A percentile compares a stretch with the other conserved stretches of the same genome.
Evolutionary conservation across 2,329 filamentous ascomycete genomes (phyloP).

Genomic region (Polychaeton citri): DNA sequence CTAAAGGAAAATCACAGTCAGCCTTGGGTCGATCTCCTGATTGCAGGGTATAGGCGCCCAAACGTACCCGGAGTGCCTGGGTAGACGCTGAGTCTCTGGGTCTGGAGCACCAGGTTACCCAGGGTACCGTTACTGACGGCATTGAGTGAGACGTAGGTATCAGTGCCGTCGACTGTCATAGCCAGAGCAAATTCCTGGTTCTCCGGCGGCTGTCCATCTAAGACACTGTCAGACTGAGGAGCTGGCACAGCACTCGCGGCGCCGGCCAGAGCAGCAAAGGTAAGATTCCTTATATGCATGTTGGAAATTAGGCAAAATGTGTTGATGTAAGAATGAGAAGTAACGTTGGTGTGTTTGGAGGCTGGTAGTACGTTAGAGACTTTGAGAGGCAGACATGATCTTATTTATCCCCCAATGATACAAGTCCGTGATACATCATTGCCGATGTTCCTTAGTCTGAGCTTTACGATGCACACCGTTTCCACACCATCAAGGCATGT

Average conservation of each 20-base stretch:
- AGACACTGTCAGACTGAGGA: slow-evolving; percentile 2
- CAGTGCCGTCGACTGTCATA: slow-evolving; percentile 4
- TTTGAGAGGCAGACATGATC: too few relatives aligned
- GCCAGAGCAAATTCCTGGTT: slow-evolving; percentile 5
- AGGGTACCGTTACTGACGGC: slow-evolving; percentile 5
- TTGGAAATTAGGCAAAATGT: too few relatives aligned
- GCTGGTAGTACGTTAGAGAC: too few relatives aligned
- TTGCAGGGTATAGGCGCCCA: background rate
- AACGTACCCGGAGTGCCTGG: slow-evolving; percentile 4
- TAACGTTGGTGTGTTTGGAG: too few relatives aligned
- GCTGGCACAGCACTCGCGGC: slow-evolving; percentile 2
- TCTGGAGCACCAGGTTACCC: slow-evolving; percentile 3
- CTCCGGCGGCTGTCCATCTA: background rate
- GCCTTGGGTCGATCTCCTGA: too few relatives aligned
- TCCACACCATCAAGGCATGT: too few relatives aligned
- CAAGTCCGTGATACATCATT: too few relatives aligned
- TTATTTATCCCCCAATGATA: too few relatives aligned
- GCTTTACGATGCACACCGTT: too few relatives aligned
- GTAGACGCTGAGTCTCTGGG: slow-evolving; percentile 4
- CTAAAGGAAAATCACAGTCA: background rate
- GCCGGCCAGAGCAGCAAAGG: slow-evolving; percentile 4
- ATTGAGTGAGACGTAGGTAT: slow-evolving; percentile 5
- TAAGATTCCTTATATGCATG: slow-evolving; percentile 3
- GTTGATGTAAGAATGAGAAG: too few relatives aligned
- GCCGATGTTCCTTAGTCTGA: too few relatives aligned